Evolutionary conservation across 164 flowering plant species (phyloP), one percentile per base, ranked within the genome.

Genomic region (Platanus orientalis): DNA sequence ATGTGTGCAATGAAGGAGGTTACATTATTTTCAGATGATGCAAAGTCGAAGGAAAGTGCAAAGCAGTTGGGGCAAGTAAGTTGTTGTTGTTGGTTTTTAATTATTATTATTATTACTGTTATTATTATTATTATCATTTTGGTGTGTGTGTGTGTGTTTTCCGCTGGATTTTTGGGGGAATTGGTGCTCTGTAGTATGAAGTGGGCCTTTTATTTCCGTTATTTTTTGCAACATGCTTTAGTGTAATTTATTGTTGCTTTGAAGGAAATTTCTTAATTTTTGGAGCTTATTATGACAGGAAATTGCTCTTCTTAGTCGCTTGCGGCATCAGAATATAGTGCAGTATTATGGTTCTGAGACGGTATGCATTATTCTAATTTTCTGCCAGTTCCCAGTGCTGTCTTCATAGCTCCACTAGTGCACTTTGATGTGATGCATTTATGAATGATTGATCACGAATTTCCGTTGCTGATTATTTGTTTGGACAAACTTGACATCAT

Each of bases 1-100:
- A 92, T 92, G 98, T 89, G 98, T 80, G 96, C 98, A 36, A 92
- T 92, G 96, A 92, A 92, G 79, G 98, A 92, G 79, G 98, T 92
- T 54, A 83, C 88, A 10, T 70, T 92, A 67, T 84, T 89, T 71
- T 80, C 94, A 48, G 98, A 92, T 84, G 96, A 89, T 79, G 84
- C 96, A 11, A 92, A 92, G 77, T 92, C 98, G 45, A 92, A 79
- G 72, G 98, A 92, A 83, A 83, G 98, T 81, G 92, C 92, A 57
- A 86, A 89, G 81, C 98, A 92, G 76, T 73, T 92, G 76, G 81
- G 75, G 69, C 96, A 89, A 78, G 98, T 88, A 71, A 69, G 82
- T 72, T 66, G 12, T 16, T 44, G n/a, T n/a, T n/a, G n/a, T n/a
- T n/a, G n/a, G n/a, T n/a, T n/a, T n/a, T n/a, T n/a, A n/a, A n/a